Conservation (phyloP, 768 basidiomycete species). For the Floccularia luteovirens region DNA sequence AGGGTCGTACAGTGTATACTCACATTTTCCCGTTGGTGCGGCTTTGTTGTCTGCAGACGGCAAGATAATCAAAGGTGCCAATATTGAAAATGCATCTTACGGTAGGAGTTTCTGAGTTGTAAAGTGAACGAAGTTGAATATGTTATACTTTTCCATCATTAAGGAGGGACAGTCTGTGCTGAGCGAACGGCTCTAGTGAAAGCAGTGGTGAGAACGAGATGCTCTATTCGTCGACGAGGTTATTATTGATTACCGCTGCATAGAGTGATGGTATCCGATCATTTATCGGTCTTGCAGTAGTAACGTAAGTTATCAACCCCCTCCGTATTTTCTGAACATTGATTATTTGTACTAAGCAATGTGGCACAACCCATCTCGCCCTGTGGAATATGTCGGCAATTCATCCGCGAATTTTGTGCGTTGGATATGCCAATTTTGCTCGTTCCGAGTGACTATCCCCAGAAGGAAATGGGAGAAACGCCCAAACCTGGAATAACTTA, state of each 20-base stretch:
- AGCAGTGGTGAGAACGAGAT: constrained; percentile 59
- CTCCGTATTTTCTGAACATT: neutral
- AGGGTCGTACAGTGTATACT: constrained; percentile 76
- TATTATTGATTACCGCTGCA: neutral
- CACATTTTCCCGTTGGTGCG: constrained; percentile 90
- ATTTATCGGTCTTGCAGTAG: constrained; percentile 76
- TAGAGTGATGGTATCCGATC: constrained; percentile 74
- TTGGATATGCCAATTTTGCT: constrained; percentile 67
- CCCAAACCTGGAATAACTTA: constrained; percentile 32
- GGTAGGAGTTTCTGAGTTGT: constrained; percentile 54
- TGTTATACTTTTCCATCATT: no score
- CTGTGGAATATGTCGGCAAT: constrained; percentile 92
- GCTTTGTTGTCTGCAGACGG: constrained; percentile 70
- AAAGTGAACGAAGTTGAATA: no score
- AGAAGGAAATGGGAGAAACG: constrained; percentile 23
- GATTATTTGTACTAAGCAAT: constrained; percentile 38
- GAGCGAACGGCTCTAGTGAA: constrained; percentile 95
- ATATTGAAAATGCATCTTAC: constrained; percentile 91
- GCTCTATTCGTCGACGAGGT: neutral
- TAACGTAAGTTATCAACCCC: constrained; percentile 40
- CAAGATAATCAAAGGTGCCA: constrained; percentile 74
- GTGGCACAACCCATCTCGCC: constrained; percentile 65
- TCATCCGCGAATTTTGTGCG: constrained; percentile 80
- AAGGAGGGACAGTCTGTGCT: constrained; percentile 89
- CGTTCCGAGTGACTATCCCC: constrained; percentile 56